Evolutionary conservation across 495 filamentous ascomycete genomes (phyloP).

Genomic region (Cercophora newfieldiana): DNA sequence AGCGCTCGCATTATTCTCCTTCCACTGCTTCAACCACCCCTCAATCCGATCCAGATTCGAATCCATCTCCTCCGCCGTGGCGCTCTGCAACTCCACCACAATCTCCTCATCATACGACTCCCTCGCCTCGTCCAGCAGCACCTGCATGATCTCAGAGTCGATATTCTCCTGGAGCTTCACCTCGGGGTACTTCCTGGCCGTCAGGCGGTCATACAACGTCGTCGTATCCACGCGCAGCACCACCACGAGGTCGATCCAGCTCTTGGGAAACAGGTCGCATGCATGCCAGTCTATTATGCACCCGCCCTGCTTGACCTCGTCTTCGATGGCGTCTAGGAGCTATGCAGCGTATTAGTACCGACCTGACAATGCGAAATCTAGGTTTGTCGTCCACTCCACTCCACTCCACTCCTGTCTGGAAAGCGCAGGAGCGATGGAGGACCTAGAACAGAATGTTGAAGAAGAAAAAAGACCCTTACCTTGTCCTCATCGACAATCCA

Average conservation of each 20-base stretch:
- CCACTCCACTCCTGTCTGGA: background rate
- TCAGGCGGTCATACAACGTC: constrained; percentile 81
- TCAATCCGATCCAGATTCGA: constrained; percentile 82
- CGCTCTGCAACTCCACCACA: constrained; percentile 86
- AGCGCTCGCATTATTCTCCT: constrained; percentile 52
- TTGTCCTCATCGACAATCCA: constrained; percentile 98
- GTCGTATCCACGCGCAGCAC: constrained; percentile 80
- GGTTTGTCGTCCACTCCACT: background rate
- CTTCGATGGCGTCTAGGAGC: constrained; percentile 87
- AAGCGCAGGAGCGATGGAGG: background rate
- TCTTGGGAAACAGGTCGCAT: constrained; percentile 90
- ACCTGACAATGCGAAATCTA: background rate
- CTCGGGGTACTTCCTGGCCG: constrained; percentile 72
- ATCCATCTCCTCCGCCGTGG: constrained; percentile 79
- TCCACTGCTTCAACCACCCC: constrained; percentile 81
- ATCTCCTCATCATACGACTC: constrained; percentile 86
- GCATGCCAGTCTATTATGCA: constrained; percentile 98
- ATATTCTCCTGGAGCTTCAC: constrained; percentile 93
- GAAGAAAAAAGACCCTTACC: constrained; percentile 49
- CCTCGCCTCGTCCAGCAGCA: constrained; percentile 84
- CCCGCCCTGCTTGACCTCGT: constrained; percentile 75
- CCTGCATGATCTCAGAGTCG: constrained; percentile 96
- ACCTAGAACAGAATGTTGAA: constrained; percentile 2
- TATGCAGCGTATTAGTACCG: constrained; percentile 33
- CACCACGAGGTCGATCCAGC: constrained; percentile 94